These are phyloP conservation scores for Beauveria sp. DNA, from an alignment of 2,329 filamentous ascomycete species.

Conservation along the genomic window DNA sequence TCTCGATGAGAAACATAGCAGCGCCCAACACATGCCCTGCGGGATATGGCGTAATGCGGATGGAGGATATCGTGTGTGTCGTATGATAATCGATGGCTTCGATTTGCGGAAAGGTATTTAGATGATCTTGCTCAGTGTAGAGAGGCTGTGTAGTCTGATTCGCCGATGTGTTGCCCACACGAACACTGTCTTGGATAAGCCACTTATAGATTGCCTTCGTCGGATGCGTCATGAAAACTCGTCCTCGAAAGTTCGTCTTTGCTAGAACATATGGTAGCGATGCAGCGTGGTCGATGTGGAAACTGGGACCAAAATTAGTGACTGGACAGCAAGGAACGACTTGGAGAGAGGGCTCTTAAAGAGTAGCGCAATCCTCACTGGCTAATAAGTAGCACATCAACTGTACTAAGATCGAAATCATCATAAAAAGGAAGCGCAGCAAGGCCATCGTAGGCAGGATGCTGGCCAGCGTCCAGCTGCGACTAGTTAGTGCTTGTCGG, in stretches of 20 bases:
- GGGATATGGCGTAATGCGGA: conserved; percentile 93
- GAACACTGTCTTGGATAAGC: conserved; percentile 94
- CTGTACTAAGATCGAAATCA: conserved; percentile 94
- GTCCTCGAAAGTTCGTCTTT: conserved; percentile 94
- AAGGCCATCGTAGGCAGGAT: conserved; percentile 91
- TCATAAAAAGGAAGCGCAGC: conserved; percentile 95
- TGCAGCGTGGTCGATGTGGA: conserved; percentile 96
- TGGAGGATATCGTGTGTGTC: conserved; percentile 92
- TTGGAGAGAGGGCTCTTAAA: neutral
- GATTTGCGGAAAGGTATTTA: conserved; percentile 87
- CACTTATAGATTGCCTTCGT: conserved; percentile 99
- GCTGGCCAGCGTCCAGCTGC: conserved; percentile 92
- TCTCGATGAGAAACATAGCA: conserved; percentile 97
- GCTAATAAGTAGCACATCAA: conserved; percentile 95
- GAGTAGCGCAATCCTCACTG: conserved; percentile 68
- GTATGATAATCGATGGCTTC: conserved; percentile 98
- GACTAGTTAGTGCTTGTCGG: neutral
- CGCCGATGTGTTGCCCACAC: conserved; percentile 68
- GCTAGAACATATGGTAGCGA: conserved; percentile 95
- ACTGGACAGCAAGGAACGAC: neutral
- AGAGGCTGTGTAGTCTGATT: conserved; percentile 63
- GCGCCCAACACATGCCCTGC: conserved; percentile 96
- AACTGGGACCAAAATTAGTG: conserved; percentile 49
- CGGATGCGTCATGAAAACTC: conserved; percentile 98
- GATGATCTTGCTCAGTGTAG: conserved; percentile 91